Conservation (phyloP, 2,329 filamentous ascomycete species). For the Dactylellina leptospora region DNA sequence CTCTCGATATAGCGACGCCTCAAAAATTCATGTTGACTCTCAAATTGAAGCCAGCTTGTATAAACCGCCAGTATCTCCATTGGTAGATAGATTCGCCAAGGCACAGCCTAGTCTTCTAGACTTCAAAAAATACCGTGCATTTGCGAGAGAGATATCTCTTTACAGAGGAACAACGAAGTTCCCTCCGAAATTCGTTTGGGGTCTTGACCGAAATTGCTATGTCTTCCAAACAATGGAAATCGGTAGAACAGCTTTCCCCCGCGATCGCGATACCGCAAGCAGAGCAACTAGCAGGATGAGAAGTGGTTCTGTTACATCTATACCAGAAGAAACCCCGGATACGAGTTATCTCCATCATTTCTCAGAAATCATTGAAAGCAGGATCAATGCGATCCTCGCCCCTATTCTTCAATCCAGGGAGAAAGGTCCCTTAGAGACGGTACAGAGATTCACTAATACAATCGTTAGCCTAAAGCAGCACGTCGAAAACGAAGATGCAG, state of each 20-base stretch:
- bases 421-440: not conserved
- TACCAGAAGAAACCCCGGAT: slow-evolving; percentile 37
- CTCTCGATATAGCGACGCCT: slow-evolving; percentile 48
- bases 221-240: slow-evolving; percentile 46
- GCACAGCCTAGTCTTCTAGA: slow-evolving; percentile 25
- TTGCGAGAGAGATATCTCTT: slow-evolving; percentile 31
- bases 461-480: slow-evolving; percentile 15
- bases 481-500: slow-evolving; percentile 21
- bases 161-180: slow-evolving; percentile 35
- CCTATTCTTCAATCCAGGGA: slow-evolving; percentile 25
- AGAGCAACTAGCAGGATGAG: slow-evolving; percentile 33
- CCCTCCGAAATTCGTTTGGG: slow-evolving; percentile 46
- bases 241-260: slow-evolving; percentile 39
- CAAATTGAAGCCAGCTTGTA: slow-evolving; percentile 39
- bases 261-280: slow-evolving; percentile 42
- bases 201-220: slow-evolving; percentile 43
- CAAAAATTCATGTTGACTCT: slow-evolving; percentile 51
- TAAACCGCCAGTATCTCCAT: slow-evolving; percentile 20
- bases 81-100: slow-evolving; percentile 16
- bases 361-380: slow-evolving; percentile 47
- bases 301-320: slow-evolving; percentile 35
- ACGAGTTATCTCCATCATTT: slow-evolving; percentile 39
- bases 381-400: slow-evolving; percentile 35
- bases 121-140: slow-evolving; percentile 48
- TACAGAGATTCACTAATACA: slow-evolving; percentile 27